phyloP scores from a whole-genome alignment of 495 filamentous ascomycete species.

The Aspergillus olivimuriae region DNA sequence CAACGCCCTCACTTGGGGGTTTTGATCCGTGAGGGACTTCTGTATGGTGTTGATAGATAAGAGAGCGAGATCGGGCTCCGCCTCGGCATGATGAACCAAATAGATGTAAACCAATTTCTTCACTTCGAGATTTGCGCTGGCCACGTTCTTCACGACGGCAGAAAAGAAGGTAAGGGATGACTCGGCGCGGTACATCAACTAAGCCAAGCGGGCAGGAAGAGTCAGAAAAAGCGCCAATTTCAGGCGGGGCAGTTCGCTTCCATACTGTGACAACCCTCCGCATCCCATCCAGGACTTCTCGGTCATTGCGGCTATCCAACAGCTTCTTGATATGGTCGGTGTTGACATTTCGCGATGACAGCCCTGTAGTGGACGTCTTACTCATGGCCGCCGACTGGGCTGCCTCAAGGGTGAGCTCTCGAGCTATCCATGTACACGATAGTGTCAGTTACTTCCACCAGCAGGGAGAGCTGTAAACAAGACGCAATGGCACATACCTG shows the following conservation, averaged over 20 bases:
- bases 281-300: slow-evolving; percentile 87
- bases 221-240: slow-evolving; percentile 15
- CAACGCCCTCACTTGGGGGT: slow-evolving; percentile 82
- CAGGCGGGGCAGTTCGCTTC: slow-evolving; percentile 3
- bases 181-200: slow-evolving; percentile 91
- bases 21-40: slow-evolving; percentile 87
- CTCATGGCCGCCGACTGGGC: slow-evolving; percentile 67
- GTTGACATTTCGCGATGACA: slow-evolving; percentile 39
- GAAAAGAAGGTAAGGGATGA: slow-evolving; percentile 86
- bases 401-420: slow-evolving; percentile 94
- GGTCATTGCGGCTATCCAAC: slow-evolving; percentile 87
- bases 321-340: slow-evolving; percentile 80
- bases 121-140: slow-evolving; percentile 82
- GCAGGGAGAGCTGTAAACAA: not conserved
- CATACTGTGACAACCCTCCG: slow-evolving; percentile 83
- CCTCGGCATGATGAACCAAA: slow-evolving; percentile 89
- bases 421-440: slow-evolving; percentile 50
- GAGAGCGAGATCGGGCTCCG: slow-evolving; percentile 88
- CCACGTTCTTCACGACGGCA: slow-evolving; percentile 92
- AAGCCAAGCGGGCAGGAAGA: slow-evolving; percentile 1
- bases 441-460: slow-evolving; percentile 4
- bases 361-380: slow-evolving; percentile 33
- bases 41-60: slow-evolving; percentile 98
- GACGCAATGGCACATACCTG: slow-evolving; percentile 48
- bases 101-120: slow-evolving; percentile 99